These are phyloP conservation scores for Holtermannia corniformis DNA, from an alignment of 768 basidiomycete species.

Conservation along the genomic window DNA sequence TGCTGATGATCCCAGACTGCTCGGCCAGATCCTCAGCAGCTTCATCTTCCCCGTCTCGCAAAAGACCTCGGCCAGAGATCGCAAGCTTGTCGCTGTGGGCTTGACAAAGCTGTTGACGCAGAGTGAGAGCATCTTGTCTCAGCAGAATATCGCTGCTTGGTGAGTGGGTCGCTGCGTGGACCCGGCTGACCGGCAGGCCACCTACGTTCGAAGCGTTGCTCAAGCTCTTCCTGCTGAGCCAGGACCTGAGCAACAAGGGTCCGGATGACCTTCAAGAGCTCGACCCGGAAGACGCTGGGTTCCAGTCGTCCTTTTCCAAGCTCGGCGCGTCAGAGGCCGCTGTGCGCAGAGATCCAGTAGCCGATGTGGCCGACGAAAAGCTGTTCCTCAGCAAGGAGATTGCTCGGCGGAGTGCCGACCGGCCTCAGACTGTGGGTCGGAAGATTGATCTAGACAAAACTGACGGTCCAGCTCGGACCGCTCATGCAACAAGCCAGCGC, in stretches of 20 bases:
- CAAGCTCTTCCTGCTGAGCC: constrained; percentile 67
- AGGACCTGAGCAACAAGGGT: constrained; percentile 48
- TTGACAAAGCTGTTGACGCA: constrained; percentile 68
- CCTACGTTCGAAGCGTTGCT: constrained; percentile 58
- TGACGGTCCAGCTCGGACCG: neutral
- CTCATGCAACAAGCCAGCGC: neutral
- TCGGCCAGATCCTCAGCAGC: constrained; percentile 65
- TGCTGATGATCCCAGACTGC: constrained; percentile 49
- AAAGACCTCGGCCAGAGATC: constrained; percentile 69
- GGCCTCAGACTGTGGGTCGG: too few species aligned
- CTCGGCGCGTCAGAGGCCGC: constrained; percentile 67
- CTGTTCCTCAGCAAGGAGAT: constrained; percentile 29
- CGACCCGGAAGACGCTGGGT: constrained; percentile 86
- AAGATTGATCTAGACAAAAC: constrained; percentile 1
- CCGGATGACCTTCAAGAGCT: constrained; percentile 57
- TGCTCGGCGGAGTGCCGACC: constrained; percentile 18
- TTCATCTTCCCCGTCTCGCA: constrained; percentile 73
- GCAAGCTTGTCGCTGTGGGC: constrained; percentile 75
- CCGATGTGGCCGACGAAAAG: constrained; percentile 39
- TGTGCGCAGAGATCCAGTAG: constrained; percentile 56
- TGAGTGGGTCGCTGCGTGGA: constrained; percentile 17
- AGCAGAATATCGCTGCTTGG: constrained; percentile 60
- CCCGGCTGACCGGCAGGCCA: constrained; percentile 50
- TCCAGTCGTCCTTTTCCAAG: constrained; percentile 88
- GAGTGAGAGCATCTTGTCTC: constrained; percentile 58